Evolutionary conservation across 495 filamentous ascomycete genomes (phyloP), one percentile per base, ranked within the genome.

Genomic region (Astrothelium subdiscretum): DNA sequence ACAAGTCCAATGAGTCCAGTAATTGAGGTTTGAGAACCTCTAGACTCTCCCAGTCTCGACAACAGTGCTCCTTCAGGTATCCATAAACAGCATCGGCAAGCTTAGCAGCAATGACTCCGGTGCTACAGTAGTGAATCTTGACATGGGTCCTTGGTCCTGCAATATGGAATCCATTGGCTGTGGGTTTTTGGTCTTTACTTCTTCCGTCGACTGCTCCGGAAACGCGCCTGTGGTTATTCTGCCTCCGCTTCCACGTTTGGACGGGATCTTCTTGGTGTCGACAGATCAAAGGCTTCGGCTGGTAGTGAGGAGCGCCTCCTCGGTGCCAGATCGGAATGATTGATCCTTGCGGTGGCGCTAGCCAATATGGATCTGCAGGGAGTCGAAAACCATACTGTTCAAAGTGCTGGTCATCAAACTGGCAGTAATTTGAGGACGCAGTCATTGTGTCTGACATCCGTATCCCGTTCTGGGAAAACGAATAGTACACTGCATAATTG

Each of bases 311-410:
- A 20, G 67, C 59, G 10, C 70, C 70, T 5, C 69, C 70, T 44
- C 67, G 60, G 59, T 72, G 70, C 70, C 70, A 72, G 5, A 72
- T 26, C 15, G 70, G 69, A n/a, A 72, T 52, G n/a, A 72, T 69
- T 22, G 69, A 71, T 8, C 70, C 70, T 59, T 71, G 69, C 2
- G 69, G 69, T 26, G 69, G 69, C 18, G 70, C 64, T 2, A 72
- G 54, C 70, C 70, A 72, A 27, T 69, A 70, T 24, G 70, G 69
- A 64, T 72, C 70, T 2, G 70, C 66, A n/a, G 66, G 66, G 20
- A 72, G 58, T 42, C 70, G 57, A 32, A 59, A 72, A 10, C 69
- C 69, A 31, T 69, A 59, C 32, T 64, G 64, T 35, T 61, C 32
- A 20, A 54, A 58, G 40, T 69, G 69, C 1, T 69, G 62, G 57